Evolutionary conservation across 768 basidiomycete species (phyloP), one percentile per base, ranked within the genome.

Genomic region (Termitomyces sp.): DNA sequence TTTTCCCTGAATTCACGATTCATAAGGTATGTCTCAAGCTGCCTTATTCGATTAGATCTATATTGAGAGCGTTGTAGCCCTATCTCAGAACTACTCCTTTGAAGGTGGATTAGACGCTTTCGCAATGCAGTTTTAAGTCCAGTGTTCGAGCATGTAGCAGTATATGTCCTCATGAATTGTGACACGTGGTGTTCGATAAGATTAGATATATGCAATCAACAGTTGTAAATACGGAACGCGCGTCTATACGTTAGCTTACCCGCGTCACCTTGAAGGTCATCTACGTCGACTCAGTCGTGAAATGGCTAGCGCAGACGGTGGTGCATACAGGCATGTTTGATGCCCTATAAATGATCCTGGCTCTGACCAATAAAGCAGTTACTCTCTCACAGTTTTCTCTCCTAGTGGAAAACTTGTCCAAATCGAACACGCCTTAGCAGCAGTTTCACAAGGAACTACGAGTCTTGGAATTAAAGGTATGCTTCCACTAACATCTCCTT

Each of bases 371-470:
- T 35, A 45, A 45, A 52, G 45, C 68, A 98, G 95, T 68, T 99
- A 97, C 79, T 99, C 97, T 63, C 84, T 99, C 60, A 99, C 97
- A 14, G 96, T 97, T 66, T 99, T 99, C 84, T 97, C 94, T 39
- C 97, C 97, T 53, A 97, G 94, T 65, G 96, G 96, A 62, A 97
- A 94, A 81, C 84, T 99, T 50, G 96, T 99, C 58, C 97, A 99
- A 79, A 99, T 99, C 70, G 97, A 99, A 78, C 97, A 99, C 76
- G 97, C 97, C 45, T 79, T 99, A 59, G 97, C 97, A 55, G 95
- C 95, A 32, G 96, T 98, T 57, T 84, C 91, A 23, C 89, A 91
- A 64, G 96, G 96, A 57, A 95, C 94, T 44, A 98, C 97, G 42
- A 94, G 92, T 73, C 84, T 99, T 44, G 97, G 97, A 54, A 98